A percentile compares a stretch with the other conserved stretches of the same genome.
phyloP scores from a whole-genome alignment of 441 rosid genomes.

The Populus hybrid region DNA sequence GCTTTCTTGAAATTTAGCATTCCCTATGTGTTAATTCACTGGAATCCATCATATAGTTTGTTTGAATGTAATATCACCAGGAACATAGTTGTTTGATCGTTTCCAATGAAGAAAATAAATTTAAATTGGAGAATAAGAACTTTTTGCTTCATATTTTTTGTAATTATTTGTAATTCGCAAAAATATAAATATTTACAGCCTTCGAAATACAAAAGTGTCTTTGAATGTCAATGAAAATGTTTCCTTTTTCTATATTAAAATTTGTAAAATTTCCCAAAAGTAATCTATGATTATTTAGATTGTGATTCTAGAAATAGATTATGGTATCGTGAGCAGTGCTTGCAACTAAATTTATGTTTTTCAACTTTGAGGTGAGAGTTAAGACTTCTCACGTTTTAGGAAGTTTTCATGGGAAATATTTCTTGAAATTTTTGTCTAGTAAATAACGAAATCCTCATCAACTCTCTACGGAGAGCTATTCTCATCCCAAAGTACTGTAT shows the following conservation, averaged over 20 bases:
- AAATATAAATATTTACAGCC: neutral
- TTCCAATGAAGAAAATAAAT: neutral
- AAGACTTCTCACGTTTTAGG: neutral
- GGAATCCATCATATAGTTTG: neutral
- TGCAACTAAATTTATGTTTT: neutral
- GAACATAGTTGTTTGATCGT: neutral
- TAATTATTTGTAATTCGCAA: neutral
- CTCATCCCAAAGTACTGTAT: neutral
- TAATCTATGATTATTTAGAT: neutral
- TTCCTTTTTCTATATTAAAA: too few species aligned
- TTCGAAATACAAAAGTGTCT: neutral
- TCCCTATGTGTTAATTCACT: neutral
- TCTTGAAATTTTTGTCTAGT: neutral
- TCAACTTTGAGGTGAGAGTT: neutral
- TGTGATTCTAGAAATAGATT: neutral
- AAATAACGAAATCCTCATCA: neutral
- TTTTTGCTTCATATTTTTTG: neutral
- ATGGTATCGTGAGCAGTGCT: neutral
- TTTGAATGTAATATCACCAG: neutral
- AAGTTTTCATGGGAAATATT: neutral
- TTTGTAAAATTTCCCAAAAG: neutral
- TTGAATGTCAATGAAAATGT: neutral
- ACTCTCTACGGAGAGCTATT: neutral
- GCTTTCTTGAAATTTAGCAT: neutral
- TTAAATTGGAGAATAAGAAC: neutral